Conservation (phyloP, 768 basidiomycete species). For the Tubosaeta sp. region DNA sequence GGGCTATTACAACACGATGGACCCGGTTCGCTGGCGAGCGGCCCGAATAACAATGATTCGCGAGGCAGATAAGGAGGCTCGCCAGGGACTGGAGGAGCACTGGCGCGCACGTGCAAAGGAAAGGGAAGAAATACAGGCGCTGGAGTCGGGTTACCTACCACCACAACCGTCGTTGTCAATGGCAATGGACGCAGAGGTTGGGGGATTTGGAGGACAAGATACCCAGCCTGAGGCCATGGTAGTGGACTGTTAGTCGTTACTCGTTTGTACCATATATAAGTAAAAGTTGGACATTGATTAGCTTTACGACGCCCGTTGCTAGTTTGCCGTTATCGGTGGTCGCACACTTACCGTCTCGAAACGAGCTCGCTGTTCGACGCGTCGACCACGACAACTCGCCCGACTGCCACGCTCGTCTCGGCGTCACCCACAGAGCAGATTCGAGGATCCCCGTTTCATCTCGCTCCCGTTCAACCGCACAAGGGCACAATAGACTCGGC, state of each 20-base stretch:
- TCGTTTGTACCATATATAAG: neutral
- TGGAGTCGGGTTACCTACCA: conserved; percentile 14
- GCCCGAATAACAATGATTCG: conserved; percentile 53
- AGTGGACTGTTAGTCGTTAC: conserved; percentile 12
- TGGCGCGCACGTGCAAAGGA: conserved; percentile 30
- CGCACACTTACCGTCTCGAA: conserved; percentile 4
- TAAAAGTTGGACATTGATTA: neutral
- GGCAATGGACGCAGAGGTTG: neutral
- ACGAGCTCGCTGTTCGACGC: conserved; percentile 12
- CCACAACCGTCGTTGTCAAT: conserved; percentile 8
- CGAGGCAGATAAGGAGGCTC: conserved; percentile 54
- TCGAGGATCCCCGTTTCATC: conserved; percentile 48
- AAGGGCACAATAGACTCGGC: conserved; percentile 43
- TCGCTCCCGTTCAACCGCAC: conserved; percentile 36
- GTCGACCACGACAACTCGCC: conserved; percentile 8
- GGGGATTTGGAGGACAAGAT: neutral
- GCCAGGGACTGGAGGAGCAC: conserved; percentile 39
- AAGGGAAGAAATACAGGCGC: conserved; percentile 21
- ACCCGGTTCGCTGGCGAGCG: conserved; percentile 56
- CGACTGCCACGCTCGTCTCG: neutral
- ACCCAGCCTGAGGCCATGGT: conserved; percentile 14
- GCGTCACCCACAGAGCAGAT: conserved; percentile 2
- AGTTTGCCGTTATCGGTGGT: conserved; percentile 22
- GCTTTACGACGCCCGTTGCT: conserved; percentile 10
- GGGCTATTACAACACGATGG: conserved; percentile 65